These are phyloP conservation scores for Endotrypanum monterogeii DNA, from an alignment of 208 protist genomes.

Conservation along the genomic window DNA sequence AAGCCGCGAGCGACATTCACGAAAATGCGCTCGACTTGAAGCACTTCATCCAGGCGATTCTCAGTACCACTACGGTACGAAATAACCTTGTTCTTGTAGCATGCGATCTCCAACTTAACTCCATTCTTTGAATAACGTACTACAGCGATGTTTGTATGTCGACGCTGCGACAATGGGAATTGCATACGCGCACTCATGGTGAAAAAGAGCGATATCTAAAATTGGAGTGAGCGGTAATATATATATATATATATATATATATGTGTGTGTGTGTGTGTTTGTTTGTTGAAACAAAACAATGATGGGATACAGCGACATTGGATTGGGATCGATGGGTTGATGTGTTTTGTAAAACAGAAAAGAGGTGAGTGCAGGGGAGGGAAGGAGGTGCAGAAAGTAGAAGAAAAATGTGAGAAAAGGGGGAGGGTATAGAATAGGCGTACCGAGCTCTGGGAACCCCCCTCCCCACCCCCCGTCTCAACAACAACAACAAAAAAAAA, in stretches of 20 bases:
- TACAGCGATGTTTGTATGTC: conserved; percentile 90
- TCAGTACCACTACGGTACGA: conserved; percentile 87
- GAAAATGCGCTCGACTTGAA: conserved; percentile 92
- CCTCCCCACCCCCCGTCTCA: too few species aligned
- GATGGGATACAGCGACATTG: too few species aligned
- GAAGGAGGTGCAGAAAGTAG: neutral
- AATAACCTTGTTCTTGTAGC: conserved; percentile 94
- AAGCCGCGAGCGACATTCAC: conserved; percentile 83
- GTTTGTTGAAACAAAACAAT: too few species aligned
- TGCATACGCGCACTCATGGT: conserved; percentile 88
- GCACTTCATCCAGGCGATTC: conserved; percentile 86
- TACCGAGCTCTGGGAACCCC: neutral
- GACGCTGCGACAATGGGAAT: conserved; percentile 84
- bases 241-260: too few species aligned
- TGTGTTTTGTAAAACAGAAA: conserved; percentile 1
- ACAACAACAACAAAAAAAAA: neutral
- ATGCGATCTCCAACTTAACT: conserved; percentile 87
- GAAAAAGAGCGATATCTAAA: neutral
- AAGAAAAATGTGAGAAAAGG: too few species aligned
- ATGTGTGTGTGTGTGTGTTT: too few species aligned
- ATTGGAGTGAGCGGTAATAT: neutral
- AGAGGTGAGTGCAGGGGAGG: conserved; percentile 1
- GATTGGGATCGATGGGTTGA: too few species aligned
- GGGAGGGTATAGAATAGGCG: neutral
- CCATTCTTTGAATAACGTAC: conserved; percentile 85